Conservation (phyloP, 2,329 filamentous ascomycete genomes). For the Daldinia sp. region DNA sequence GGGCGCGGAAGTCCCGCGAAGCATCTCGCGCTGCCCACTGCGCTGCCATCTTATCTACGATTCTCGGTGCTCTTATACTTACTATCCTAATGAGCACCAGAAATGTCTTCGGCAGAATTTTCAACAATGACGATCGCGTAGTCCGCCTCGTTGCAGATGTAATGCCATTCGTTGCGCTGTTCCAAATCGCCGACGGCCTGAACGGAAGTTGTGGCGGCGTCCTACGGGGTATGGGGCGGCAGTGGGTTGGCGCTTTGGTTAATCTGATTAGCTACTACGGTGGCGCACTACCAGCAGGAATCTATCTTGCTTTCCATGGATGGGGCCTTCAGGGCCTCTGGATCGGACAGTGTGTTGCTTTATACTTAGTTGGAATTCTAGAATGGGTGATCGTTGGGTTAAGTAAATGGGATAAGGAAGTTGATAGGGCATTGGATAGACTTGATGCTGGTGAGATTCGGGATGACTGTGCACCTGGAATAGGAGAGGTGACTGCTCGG, state of each 20-base stretch:
- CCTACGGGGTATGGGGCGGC: slow-evolving; percentile 84
- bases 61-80: slow-evolving; percentile 76
- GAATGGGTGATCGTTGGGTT: slow-evolving; percentile 85
- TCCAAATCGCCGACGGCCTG: slow-evolving; percentile 89
- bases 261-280: slow-evolving; percentile 88
- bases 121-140: slow-evolving; percentile 82
- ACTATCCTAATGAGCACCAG: slow-evolving; percentile 76
- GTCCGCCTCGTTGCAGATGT: slow-evolving; percentile 79
- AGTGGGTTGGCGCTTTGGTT: slow-evolving; percentile 85
- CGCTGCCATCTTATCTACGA: slow-evolving; percentile 77
- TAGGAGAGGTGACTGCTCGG: slow-evolving; percentile 17
- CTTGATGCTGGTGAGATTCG: slow-evolving; percentile 66
- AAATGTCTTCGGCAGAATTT: slow-evolving; percentile 79
- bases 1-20: slow-evolving; percentile 72
- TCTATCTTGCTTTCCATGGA: slow-evolving; percentile 86
- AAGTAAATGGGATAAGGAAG: slow-evolving; percentile 82
- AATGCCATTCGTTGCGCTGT: slow-evolving; percentile 87
- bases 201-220: slow-evolving; percentile 87
- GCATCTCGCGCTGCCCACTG: slow-evolving; percentile 80
- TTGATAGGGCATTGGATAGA: slow-evolving; percentile 76
- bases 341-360: slow-evolving; percentile 83
- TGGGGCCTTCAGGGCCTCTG: slow-evolving; percentile 86
- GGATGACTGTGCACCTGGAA: background rate
- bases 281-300: slow-evolving; percentile 82
- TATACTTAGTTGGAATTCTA: slow-evolving; percentile 81